phyloP scores from a whole-genome alignment of 202 grass and related monocot genomes.

The Hordeum pubiflorum region DNA sequence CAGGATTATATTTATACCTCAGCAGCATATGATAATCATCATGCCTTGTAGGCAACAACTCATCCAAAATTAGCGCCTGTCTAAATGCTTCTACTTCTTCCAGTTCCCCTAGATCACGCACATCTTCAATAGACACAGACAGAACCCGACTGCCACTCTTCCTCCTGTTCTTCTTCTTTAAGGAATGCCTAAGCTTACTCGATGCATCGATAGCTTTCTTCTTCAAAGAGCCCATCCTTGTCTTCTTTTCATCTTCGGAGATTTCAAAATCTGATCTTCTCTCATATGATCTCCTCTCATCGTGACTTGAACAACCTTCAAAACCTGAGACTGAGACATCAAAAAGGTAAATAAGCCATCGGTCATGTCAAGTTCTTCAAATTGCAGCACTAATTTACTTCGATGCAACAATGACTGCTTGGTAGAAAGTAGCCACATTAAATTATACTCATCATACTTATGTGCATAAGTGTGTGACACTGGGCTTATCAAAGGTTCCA shows the following conservation, averaged over 20 bases:
- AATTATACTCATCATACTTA: neutral
- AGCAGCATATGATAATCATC: constrained; percentile 91
- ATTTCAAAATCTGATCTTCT: constrained; percentile 63
- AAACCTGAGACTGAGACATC: constrained; percentile 43
- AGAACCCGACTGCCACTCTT: constrained; percentile 68
- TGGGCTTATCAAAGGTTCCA: neutral
- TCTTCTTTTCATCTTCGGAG: constrained; percentile 81
- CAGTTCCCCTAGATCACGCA: constrained; percentile 64
- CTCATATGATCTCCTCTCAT: constrained; percentile 45
- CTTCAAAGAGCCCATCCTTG: constrained; percentile 77
- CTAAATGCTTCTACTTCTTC: constrained; percentile 66
- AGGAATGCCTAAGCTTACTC: constrained; percentile 67
- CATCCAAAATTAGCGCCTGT: constrained; percentile 60
- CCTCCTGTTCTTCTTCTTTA: constrained; percentile 74
- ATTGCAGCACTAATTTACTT: neutral
- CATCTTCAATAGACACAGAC: constrained; percentile 81
- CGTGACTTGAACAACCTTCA: constrained; percentile 61
- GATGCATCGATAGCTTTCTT: constrained; percentile 88
- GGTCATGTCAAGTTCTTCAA: neutral
- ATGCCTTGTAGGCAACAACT: constrained; percentile 70
- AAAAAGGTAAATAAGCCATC: neutral
- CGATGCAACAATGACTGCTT: neutral
- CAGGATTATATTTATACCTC: constrained; percentile 52
- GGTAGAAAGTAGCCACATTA: neutral
- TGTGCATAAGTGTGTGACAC: neutral